Conservation (phyloP, 768 basidiomycete genomes). For the Hemileccinum rubropunctum region DNA sequence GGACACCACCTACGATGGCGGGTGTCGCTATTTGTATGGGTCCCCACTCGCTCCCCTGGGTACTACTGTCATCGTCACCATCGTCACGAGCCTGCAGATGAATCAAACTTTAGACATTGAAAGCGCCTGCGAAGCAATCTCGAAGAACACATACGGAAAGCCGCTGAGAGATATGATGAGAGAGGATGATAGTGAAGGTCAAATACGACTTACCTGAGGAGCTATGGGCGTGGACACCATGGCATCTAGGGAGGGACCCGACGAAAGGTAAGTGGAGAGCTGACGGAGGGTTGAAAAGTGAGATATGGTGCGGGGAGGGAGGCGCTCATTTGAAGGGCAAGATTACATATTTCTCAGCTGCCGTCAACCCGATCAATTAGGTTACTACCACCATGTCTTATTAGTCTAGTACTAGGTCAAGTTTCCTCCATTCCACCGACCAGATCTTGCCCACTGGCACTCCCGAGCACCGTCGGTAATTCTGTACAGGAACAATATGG, state of each 20-base stretch:
- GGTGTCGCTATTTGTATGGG: slow-evolving; percentile 35
- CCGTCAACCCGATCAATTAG: slow-evolving; percentile 18
- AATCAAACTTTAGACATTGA: neutral
- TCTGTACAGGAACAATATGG: no score
- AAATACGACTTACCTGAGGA: slow-evolving; percentile 11
- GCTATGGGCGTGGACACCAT: slow-evolving; percentile 19
- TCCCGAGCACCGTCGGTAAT: no score
- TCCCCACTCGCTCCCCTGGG: slow-evolving; percentile 16
- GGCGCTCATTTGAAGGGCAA: slow-evolving; percentile 12
- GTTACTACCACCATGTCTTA: no score
- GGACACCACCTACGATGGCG: slow-evolving; percentile 31
- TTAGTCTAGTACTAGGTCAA: no score
- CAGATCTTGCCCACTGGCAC: no score
- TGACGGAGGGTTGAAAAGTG: neutral
- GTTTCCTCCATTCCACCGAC: no score
- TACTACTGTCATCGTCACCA: neutral
- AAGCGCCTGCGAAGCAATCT: neutral
- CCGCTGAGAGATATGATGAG: slow-evolving; percentile 14
- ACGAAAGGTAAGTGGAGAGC: neutral
- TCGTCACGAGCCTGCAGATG: slow-evolving; percentile 17
- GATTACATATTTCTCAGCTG: slow-evolving; percentile 14
- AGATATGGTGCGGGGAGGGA: slow-evolving; percentile 18
- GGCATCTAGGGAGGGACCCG: slow-evolving; percentile 8
- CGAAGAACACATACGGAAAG: slow-evolving; percentile 18
- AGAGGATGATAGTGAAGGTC: neutral